phyloP scores from a whole-genome alignment of 1,284 basidiomycete species.

The Cystobasidium pallidum region DNA sequence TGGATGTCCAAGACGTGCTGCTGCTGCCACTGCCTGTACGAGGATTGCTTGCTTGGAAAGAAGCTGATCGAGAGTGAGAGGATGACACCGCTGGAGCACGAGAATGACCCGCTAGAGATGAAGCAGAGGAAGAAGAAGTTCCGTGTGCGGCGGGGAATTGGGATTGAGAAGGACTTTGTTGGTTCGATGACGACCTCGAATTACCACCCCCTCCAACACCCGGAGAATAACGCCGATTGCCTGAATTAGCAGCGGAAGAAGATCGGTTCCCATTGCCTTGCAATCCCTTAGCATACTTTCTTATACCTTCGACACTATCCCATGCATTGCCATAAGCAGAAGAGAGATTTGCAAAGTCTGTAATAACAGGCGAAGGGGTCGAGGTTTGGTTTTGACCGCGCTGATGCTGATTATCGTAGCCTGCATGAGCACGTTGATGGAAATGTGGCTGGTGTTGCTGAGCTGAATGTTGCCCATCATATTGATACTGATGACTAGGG shows the following conservation, averaged over 20 bases:
- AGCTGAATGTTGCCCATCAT: slow-evolving; percentile 1
- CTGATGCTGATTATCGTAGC: slow-evolving; percentile 46
- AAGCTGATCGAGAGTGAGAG: slow-evolving; percentile 21
- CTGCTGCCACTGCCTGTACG: neutral
- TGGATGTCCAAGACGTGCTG: neutral
- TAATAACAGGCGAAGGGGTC: slow-evolving; percentile 50
- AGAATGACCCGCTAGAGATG: slow-evolving; percentile 8
- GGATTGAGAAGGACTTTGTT: slow-evolving; percentile 3
- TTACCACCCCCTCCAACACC: neutral
- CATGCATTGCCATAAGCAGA: slow-evolving; percentile 76
- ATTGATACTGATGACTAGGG: neutral
- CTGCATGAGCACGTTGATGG: slow-evolving; percentile 31
- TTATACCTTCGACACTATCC: slow-evolving; percentile 77
- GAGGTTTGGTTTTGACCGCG: slow-evolving; percentile 42
- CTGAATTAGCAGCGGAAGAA: slow-evolving; percentile 1
- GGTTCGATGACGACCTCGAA: slow-evolving; percentile 18
- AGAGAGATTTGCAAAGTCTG: slow-evolving; percentile 63
- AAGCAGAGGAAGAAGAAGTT: neutral
- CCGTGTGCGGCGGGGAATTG: neutral
- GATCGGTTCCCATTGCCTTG: slow-evolving; percentile 13
- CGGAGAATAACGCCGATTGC: neutral
- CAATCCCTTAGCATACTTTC: slow-evolving; percentile 70
- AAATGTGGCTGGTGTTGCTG: slow-evolving; percentile 41
- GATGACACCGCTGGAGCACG: slow-evolving; percentile 27
- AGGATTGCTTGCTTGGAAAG: slow-evolving; percentile 3